Evolutionary conservation across 1,284 basidiomycete species (phyloP).

Genomic region (Polyporus tsugae): DNA sequence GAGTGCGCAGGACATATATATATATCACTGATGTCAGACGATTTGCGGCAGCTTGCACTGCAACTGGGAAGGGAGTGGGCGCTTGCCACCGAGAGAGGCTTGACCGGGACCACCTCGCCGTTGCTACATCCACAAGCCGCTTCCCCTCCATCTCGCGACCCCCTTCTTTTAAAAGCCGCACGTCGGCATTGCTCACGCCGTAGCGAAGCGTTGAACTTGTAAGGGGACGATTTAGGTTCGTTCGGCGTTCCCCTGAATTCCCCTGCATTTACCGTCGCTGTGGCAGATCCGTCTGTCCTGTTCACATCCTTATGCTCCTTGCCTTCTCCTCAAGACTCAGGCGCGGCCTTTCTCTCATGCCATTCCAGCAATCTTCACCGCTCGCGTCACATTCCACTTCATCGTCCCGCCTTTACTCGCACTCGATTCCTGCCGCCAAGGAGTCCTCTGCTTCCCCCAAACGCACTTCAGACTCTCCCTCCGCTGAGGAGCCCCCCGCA

Average conservation of each 20-base stretch:
- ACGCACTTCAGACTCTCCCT: slow-evolving; percentile 27
- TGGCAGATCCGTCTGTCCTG: slow-evolving; percentile 28
- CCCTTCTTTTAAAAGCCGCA: slow-evolving; percentile 7
- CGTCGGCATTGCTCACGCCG: background rate
- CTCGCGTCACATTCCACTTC: slow-evolving; percentile 37
- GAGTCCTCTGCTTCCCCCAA: slow-evolving; percentile 30
- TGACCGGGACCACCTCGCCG: slow-evolving; percentile 1
- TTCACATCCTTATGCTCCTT: slow-evolving; percentile 54
- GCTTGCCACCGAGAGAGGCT: slow-evolving; percentile 8
- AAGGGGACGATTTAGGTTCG: slow-evolving; percentile 15
- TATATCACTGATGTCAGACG: slow-evolving; percentile 18
- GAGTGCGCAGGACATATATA: background rate
- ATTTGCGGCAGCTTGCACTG: background rate
- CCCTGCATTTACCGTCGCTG: slow-evolving; percentile 10
- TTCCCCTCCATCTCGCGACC: background rate
- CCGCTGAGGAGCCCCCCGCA: slow-evolving; percentile 31
- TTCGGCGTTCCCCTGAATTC: slow-evolving; percentile 1
- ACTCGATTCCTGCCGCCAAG: slow-evolving; percentile 29
- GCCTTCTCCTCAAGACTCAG: slow-evolving; percentile 54
- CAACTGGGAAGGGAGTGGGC: background rate
- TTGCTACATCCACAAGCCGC: slow-evolving; percentile 7
- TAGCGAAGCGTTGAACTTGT: slow-evolving; percentile 10
- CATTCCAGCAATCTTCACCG: slow-evolving; percentile 47
- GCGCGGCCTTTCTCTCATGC: slow-evolving; percentile 63
- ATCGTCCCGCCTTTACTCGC: slow-evolving; percentile 35